Conservation (phyloP, 2,329 filamentous ascomycete species). For the Neonectria faginata region DNA sequence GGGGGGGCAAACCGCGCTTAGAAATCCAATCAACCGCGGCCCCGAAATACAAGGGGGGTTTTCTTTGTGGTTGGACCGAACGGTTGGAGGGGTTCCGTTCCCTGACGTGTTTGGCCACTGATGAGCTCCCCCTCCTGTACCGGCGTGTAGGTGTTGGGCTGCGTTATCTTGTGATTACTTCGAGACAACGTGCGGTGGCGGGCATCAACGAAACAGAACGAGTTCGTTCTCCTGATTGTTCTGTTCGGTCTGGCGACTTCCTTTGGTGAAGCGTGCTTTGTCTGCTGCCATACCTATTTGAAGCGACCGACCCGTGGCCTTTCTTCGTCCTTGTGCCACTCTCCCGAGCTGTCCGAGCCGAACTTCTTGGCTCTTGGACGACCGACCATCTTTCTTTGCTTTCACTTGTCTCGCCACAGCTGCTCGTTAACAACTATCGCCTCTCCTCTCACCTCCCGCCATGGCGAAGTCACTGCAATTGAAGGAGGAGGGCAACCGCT, state of each 20-base stretch:
- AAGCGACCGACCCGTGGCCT: neutral
- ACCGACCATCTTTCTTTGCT: neutral
- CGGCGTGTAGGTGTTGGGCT: too few species aligned
- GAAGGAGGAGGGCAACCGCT: constrained; percentile 72
- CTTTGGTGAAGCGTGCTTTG: constrained; percentile 1
- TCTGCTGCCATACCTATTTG: neutral
- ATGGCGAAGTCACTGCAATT: constrained; percentile 56
- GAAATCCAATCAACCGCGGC: constrained; percentile 44
- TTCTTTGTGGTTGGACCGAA: constrained; percentile 6
- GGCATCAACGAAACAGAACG: neutral
- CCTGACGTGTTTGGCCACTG: neutral
- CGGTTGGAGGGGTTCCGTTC: neutral
- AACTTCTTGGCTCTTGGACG: neutral
- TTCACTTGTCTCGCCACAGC: neutral
- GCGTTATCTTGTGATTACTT: too few species aligned
- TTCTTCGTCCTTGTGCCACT: neutral
- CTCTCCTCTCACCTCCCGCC: constrained; percentile 1
- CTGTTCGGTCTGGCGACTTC: neutral
- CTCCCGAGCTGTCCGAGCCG: constrained; percentile 16
- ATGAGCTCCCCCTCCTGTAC: too few species aligned
- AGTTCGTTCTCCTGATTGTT: neutral
- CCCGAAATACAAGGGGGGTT: neutral
- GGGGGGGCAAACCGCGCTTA: constrained; percentile 42
- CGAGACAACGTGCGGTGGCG: neutral
- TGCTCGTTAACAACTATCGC: neutral